A percentile compares a stretch with the other conserved stretches of the same genome.
These are phyloP conservation scores for Trifolium subterraneum DNA, from an alignment of 306 rosid genomes.

Conservation along the genomic window DNA sequence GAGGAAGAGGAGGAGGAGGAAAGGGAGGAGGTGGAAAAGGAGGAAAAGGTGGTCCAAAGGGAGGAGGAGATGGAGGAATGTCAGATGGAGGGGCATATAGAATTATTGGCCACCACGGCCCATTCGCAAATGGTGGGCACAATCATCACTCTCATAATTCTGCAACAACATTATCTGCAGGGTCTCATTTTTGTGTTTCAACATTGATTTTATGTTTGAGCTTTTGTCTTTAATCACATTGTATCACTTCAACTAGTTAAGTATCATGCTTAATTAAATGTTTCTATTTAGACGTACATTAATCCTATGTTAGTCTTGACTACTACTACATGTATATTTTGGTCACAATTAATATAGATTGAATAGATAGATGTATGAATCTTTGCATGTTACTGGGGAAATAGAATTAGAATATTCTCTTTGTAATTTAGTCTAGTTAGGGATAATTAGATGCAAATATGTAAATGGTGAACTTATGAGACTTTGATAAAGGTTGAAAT, in stretches of 20 bases:
- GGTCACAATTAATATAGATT: not conserved
- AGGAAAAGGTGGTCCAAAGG: not conserved
- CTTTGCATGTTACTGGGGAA: not conserved
- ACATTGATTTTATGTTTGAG: conserved; percentile 1
- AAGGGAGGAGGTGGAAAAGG: conserved; percentile 28
- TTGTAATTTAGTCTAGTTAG: not conserved
- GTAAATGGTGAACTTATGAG: not conserved
- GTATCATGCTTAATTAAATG: not conserved
- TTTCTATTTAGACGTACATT: not conserved
- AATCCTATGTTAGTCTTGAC: not conserved
- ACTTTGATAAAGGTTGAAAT: too few species aligned
- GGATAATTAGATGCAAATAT: not conserved
- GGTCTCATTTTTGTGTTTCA: conserved; percentile 23
- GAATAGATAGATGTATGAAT: not conserved
- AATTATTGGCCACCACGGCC: not conserved
- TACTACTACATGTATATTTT: too few species aligned
- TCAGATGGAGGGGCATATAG: not conserved
- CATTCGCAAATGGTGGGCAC: not conserved
- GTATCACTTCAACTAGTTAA: conserved; percentile 17
- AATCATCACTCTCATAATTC: not conserved
- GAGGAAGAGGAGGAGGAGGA: conserved; percentile 5
- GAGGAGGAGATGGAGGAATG: not conserved
- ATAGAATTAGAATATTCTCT: not conserved
- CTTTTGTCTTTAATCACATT: conserved; percentile 9
- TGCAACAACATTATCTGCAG: conserved; percentile 2